Base-by-base conservation (phyloP, 345 rosid species). In the Brassica rapa region DNA sequence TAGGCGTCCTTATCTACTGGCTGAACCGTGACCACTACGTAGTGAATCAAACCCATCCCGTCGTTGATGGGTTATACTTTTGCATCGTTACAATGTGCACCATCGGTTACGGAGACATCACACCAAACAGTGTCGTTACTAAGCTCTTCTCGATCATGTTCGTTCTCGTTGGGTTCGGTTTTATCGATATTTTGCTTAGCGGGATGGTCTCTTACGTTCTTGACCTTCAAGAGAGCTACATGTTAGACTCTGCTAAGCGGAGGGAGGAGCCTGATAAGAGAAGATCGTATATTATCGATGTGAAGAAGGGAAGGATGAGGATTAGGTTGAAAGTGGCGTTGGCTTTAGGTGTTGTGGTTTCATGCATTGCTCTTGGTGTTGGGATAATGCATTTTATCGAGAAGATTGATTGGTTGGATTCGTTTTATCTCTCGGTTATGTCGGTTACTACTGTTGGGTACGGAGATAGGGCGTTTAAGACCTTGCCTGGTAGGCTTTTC, bases 11-110 rank as follows among this genome's bases (percentile, higher is more conserved):
- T 12, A 93, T 95, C 16, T 95, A 88, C 73, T 90, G 92, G 88
- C 62, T 83, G 41, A 88, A 88, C 74, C 89, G 93, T 62, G 84
- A 86, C 56, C 69, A 85, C 5, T 95, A 91, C 79, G 33, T 84
- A 4, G 94, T 85, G 7, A 80, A 60, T 41, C 89, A 88, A 70
- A 95, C 97, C 16, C 97, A 95, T 64, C 99, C 97, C 5, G 88
- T 95, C 8, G 94, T 91, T 57, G 99, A 91, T 80, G 98, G 97
- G 1, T 70, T 95, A 69, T 95, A 91, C 72, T 95, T 95, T 68
- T 95, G 99, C 67, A 90, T 92, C 19, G 98, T 94, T 8, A 94
- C 98, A 1, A 91, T 94, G 97, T 94, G 98, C 78, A 94, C 98
- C 0, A 94, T 95, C 69, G 98, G 97, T 6, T 95, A 93, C 72